A percentile compares a stretch with the other conserved stretches of the same genome.
These are phyloP conservation scores for Madurella mycetomatis DNA, from an alignment of 2,329 filamentous ascomycete species.

Conservation along the genomic window DNA sequence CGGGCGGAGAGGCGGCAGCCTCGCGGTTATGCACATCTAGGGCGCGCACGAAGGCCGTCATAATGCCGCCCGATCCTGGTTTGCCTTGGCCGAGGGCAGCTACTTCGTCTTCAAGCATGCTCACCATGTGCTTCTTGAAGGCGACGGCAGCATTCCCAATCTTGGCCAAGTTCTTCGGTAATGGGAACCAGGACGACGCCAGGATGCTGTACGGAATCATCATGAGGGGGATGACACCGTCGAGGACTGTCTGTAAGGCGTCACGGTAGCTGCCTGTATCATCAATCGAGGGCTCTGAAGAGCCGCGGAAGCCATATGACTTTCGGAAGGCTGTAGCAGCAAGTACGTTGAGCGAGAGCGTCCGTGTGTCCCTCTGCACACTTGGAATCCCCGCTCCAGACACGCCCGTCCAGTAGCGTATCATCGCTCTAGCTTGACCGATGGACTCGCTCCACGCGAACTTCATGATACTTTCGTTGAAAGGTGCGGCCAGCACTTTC, in stretches of 20 bases:
- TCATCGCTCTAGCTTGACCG: constrained; percentile 25
- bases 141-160: constrained; percentile 21
- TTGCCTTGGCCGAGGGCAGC: constrained; percentile 16
- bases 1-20: neutral
- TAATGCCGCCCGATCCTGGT: constrained; percentile 25
- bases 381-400: constrained; percentile 14
- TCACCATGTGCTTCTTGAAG: constrained; percentile 25
- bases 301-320: constrained; percentile 25
- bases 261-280: constrained; percentile 25
- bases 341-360: constrained; percentile 29
- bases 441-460: constrained; percentile 30
- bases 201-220: constrained; percentile 18
- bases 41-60: constrained; percentile 24
- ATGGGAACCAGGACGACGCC: constrained; percentile 9
- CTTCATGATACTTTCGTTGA: constrained; percentile 29
- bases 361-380: constrained; percentile 24
- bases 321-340: constrained; percentile 25
- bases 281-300: constrained; percentile 10
- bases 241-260: constrained; percentile 26
- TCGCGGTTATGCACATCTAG: constrained; percentile 4
- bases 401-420: constrained; percentile 18
- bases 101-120: constrained; percentile 26
- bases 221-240: constrained; percentile 28
- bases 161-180: constrained; percentile 12
- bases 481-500: constrained; percentile 26